A percentile compares a stretch with the other conserved stretches of the same genome.
These are phyloP conservation scores for Xylariaceae sp. DNA, from an alignment of 2,329 filamentous ascomycete species.

Conservation along the genomic window DNA sequence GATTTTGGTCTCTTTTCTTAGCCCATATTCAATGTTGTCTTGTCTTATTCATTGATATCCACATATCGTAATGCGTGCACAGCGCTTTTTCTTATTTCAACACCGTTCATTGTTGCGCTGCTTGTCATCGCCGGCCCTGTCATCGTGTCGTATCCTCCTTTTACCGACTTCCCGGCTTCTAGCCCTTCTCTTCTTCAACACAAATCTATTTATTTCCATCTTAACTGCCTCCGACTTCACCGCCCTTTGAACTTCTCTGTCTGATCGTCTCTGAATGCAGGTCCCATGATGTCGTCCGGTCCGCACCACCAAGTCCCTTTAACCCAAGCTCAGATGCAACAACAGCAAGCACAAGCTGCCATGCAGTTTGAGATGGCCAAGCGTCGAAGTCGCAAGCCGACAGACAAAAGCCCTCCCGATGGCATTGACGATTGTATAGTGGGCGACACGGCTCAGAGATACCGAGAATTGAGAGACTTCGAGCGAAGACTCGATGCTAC, in stretches of 20 bases:
- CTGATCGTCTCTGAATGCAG: constrained; percentile 43
- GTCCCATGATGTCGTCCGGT: constrained; percentile 63
- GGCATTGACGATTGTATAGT: constrained; percentile 83
- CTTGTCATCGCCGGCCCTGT: constrained; percentile 3
- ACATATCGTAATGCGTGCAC: constrained; percentile 13
- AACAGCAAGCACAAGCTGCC: constrained; percentile 59
- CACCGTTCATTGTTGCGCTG: constrained; percentile 7
- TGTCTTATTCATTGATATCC: constrained; percentile 11
- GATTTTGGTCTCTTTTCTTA: background rate
- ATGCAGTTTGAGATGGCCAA: constrained; percentile 71
- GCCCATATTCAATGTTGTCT: background rate
- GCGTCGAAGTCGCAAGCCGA: constrained; percentile 85
- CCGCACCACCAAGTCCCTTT: constrained; percentile 59
- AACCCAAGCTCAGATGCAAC: constrained; percentile 60
- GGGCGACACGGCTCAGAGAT: constrained; percentile 81
- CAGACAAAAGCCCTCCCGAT: constrained; percentile 93
- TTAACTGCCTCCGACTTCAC: constrained; percentile 1
- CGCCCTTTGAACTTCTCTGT: constrained; percentile 5
- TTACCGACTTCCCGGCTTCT: constrained; percentile 21
- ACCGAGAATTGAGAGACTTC: constrained; percentile 82
- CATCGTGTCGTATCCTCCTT: constrained; percentile 4
- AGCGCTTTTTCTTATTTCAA: constrained; percentile 6
- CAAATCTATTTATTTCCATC: constrained; percentile 4
- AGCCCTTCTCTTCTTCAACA: constrained; percentile 12
- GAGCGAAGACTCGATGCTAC: constrained; percentile 90